phyloP scores from a whole-genome alignment of 2,329 filamentous ascomycete species.

The Fusarium ramigenum region DNA sequence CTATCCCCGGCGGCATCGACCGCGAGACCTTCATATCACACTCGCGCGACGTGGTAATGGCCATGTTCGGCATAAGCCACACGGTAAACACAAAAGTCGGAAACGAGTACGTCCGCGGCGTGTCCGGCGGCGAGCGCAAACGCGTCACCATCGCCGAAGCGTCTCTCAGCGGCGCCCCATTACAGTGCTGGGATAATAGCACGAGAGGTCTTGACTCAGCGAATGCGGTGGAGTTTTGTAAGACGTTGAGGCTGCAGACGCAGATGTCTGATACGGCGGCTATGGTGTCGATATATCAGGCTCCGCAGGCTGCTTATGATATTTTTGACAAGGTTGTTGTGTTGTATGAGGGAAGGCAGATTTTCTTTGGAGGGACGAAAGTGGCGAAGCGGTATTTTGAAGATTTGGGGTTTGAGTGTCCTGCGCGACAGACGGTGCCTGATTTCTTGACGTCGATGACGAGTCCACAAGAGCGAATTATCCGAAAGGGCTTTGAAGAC shows the following conservation, averaged over 20 bases:
- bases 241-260: conserved; percentile 67
- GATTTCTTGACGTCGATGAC: conserved; percentile 73
- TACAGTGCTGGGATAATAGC: conserved; percentile 77
- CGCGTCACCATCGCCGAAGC: conserved; percentile 52
- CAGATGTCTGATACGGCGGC: conserved; percentile 67
- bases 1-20: conserved; percentile 64
- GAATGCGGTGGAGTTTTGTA: conserved; percentile 73
- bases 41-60: conserved; percentile 74
- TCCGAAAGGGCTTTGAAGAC: conserved; percentile 46
- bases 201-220: conserved; percentile 71
- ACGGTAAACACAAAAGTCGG: conserved; percentile 74
- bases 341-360: conserved; percentile 73
- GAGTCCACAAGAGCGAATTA: conserved; percentile 46
- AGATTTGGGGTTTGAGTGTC: conserved; percentile 65
- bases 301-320: conserved; percentile 52
- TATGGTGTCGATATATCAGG: conserved; percentile 72
- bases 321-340: conserved; percentile 75
- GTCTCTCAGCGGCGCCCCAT: conserved; percentile 49
- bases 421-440: conserved; percentile 67
- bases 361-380: conserved; percentile 53
- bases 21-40: conserved; percentile 64
- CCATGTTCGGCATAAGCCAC: conserved; percentile 74
- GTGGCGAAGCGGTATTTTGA: conserved; percentile 42
- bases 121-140: conserved; percentile 62
- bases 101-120: conserved; percentile 72